Percentiles rank a stretch among this genome's conserved stretches.
phyloP scores from a whole-genome alignment of 768 basidiomycete genomes.

The Rhodotorula babjevae region DNA sequence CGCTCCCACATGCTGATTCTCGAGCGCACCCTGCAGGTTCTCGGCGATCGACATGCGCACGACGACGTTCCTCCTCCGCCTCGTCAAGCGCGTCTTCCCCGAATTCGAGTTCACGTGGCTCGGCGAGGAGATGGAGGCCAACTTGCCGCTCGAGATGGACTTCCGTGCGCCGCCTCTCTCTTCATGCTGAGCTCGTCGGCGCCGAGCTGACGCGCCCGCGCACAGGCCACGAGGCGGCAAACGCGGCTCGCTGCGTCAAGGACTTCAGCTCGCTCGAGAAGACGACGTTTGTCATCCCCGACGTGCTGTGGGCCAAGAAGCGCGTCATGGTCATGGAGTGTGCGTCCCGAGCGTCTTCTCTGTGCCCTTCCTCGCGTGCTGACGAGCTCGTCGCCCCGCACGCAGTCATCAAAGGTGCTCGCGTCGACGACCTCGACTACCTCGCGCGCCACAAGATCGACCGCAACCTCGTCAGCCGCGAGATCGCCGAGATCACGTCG shows the following conservation, averaged over 20 bases:
- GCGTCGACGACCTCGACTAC: conserved; percentile 81
- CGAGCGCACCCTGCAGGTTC: conserved; percentile 9
- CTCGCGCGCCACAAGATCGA: conserved; percentile 77
- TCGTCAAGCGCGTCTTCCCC: conserved; percentile 90
- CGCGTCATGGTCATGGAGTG: conserved; percentile 92
- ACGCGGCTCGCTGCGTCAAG: conserved; percentile 63
- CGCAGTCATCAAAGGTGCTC: conserved; percentile 58
- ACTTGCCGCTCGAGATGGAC: conserved; percentile 89
- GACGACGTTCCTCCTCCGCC: conserved; percentile 56
- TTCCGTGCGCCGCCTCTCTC: conserved; percentile 51
- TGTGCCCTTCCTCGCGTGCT: neutral
- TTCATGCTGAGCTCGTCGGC: neutral
- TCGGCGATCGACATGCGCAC: conserved; percentile 62
- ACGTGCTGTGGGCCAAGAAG: conserved; percentile 71
- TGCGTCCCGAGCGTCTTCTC: conserved; percentile 7
- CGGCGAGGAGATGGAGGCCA: conserved; percentile 84
- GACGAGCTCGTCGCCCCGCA: neutral
- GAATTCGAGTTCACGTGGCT: conserved; percentile 72
- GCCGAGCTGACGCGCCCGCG: neutral
- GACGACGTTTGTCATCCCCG: conserved; percentile 73
- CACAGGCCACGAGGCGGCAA: conserved; percentile 69
- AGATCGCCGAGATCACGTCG: conserved; percentile 82
- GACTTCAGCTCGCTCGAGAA: conserved; percentile 69
- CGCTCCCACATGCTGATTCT: no score
- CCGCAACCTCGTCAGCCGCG: conserved; percentile 85